Conservation (phyloP, 1,284 basidiomycete species). For the Schizophyllum commune region DNA sequence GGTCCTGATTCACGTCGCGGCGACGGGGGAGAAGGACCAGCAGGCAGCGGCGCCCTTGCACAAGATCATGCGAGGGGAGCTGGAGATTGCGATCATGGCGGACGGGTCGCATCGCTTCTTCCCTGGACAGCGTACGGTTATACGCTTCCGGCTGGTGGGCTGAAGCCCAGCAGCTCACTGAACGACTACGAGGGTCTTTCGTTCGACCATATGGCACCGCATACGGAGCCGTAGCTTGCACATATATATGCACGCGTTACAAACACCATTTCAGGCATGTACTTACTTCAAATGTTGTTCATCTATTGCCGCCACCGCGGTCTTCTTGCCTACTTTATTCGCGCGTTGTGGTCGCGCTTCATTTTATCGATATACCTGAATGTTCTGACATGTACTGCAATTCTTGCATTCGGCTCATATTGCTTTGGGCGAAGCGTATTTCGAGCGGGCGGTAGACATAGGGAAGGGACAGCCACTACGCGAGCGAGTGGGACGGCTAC, state of each 20-base stretch:
- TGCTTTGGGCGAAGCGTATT: too few species aligned
- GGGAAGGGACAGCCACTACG: too few species aligned
- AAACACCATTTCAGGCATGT: neutral
- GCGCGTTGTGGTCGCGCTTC: neutral
- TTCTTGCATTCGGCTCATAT: too few species aligned
- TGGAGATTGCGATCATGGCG: slow-evolving; percentile 41
- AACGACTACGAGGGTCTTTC: neutral
- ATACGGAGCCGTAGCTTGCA: too few species aligned
- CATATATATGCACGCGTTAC: neutral
- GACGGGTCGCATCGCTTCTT: slow-evolving; percentile 44
- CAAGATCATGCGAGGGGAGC: slow-evolving; percentile 36
- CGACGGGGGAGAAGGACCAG: slow-evolving; percentile 9
- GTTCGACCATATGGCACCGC: too few species aligned
- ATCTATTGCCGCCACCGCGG: neutral
- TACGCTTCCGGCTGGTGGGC: slow-evolving; percentile 45
- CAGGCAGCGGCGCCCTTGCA: slow-evolving; percentile 1
- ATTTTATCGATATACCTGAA: neutral
- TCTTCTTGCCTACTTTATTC: neutral
- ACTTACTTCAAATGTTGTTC: neutral
- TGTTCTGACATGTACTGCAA: neutral
- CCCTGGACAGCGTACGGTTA: slow-evolving; percentile 41
- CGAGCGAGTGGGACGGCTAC: too few species aligned
- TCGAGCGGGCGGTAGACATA: too few species aligned
- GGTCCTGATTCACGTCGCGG: slow-evolving; percentile 21
- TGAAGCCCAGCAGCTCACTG: slow-evolving; percentile 8